phyloP scores from a whole-genome alignment of 1,139 yeast genomes.

The Scheffersomyces titani region DNA sequence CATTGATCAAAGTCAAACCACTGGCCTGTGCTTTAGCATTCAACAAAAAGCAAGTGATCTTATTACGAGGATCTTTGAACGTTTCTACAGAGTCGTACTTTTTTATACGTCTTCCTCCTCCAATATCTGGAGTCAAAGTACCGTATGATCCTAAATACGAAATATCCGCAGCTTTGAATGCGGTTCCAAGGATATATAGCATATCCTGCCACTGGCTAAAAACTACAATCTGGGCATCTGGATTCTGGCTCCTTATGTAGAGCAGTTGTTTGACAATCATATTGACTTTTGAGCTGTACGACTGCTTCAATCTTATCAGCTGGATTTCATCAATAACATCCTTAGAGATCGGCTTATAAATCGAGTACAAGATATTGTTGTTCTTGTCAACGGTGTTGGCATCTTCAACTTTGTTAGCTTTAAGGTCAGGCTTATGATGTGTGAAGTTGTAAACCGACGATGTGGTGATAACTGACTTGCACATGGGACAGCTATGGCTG shows the following conservation, averaged over 20 bases:
- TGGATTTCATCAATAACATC: constrained; percentile 46
- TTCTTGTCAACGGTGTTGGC: constrained; percentile 11
- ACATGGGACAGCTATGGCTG: constrained; percentile 70
- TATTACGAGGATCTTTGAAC: constrained; percentile 60
- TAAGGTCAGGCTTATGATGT: constrained; percentile 46
- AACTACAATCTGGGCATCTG: constrained; percentile 73
- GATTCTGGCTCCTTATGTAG: constrained; percentile 59
- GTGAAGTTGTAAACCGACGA: constrained; percentile 62
- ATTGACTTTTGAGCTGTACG: constrained; percentile 85
- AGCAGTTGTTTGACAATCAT: constrained; percentile 72
- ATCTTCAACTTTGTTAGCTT: constrained; percentile 45
- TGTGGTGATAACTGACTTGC: constrained; percentile 52
- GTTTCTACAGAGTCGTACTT: constrained; percentile 51
- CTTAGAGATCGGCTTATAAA: constrained; percentile 51
- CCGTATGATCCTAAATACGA: constrained; percentile 47
- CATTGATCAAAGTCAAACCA: constrained; percentile 87
- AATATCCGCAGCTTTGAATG: constrained; percentile 62
- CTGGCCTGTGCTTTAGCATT: constrained; percentile 88
- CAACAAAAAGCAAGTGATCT: constrained; percentile 77
- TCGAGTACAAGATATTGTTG: constrained; percentile 34
- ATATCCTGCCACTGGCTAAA: constrained; percentile 89
- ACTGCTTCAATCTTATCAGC: constrained; percentile 39
- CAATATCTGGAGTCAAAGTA: constrained; percentile 34
- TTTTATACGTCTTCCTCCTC: constrained; percentile 29
- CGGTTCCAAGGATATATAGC: constrained; percentile 64